Evolutionary conservation across 805 yeast genomes (phyloP).

Genomic region (Metschnikowia similis): DNA sequence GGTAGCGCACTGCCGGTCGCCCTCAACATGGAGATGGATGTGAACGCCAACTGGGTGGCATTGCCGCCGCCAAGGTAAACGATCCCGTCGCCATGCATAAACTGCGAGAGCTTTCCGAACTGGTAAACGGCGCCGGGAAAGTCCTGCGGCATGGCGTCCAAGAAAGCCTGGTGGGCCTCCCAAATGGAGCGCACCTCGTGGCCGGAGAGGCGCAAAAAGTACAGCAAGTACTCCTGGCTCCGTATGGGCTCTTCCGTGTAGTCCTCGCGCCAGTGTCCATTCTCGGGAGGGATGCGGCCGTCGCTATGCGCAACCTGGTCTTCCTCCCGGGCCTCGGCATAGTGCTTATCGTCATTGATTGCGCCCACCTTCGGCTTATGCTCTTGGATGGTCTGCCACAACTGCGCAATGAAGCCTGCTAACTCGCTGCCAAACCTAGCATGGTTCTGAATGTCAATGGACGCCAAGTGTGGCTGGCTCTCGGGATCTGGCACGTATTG

Average conservation of each 20-base stretch:
- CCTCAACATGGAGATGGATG: conserved; percentile 31
- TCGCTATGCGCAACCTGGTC: conserved; percentile 17
- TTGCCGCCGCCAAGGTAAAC: conserved; percentile 37
- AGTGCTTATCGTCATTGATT: conserved; percentile 28
- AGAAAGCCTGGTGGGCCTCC: conserved; percentile 20
- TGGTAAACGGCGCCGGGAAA: conserved; percentile 21
- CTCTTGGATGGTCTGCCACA: conserved; percentile 18
- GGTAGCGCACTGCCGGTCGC: conserved; percentile 32
- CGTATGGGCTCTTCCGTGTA: conserved; percentile 28
- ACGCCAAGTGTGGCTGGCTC: neutral
- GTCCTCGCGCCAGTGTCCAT: conserved; percentile 33
- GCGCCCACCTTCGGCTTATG: conserved; percentile 20
- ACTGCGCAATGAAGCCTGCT: conserved; percentile 18
- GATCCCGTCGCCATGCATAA: conserved; percentile 37
- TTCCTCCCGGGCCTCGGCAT: conserved; percentile 16
- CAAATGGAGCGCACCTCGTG: conserved; percentile 19
- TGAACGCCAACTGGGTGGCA: conserved; percentile 32
- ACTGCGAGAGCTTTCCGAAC: conserved; percentile 15
- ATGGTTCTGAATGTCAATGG: neutral
- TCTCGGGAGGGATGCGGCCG: conserved; percentile 29
- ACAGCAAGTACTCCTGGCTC: conserved; percentile 21
- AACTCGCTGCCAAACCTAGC: conserved; percentile 16
- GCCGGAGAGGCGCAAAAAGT: conserved; percentile 19
- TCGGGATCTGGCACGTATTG: neutral
- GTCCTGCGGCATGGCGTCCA: conserved; percentile 19